Conservation (phyloP, 2,329 filamentous ascomycete species). For the Lasiodiplodia sp. region DNA sequence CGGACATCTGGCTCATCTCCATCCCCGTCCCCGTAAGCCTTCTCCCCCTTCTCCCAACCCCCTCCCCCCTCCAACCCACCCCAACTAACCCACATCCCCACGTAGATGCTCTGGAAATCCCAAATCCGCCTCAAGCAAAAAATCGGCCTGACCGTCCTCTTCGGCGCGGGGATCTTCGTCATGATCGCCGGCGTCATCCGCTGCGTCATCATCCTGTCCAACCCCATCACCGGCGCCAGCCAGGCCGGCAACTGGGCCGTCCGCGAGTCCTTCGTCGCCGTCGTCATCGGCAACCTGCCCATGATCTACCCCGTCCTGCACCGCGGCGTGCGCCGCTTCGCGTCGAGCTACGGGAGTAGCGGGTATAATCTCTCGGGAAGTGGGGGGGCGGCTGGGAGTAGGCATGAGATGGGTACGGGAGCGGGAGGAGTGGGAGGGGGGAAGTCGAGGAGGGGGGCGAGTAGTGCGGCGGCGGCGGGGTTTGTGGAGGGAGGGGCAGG, state of each 20-base stretch:
- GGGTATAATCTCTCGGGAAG: neutral
- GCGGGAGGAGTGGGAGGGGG: neutral
- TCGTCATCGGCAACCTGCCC: slow-evolving; percentile 52
- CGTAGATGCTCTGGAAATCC: slow-evolving; percentile 60
- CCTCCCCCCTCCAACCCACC: neutral
- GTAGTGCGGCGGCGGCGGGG: slow-evolving; percentile 23
- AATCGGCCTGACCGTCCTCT: slow-evolving; percentile 60
- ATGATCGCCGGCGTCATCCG: slow-evolving; percentile 63
- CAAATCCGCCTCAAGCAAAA: slow-evolving; percentile 59
- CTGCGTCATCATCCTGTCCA: slow-evolving; percentile 57
- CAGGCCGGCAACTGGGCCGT: slow-evolving; percentile 54
- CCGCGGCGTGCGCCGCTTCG: slow-evolving; percentile 35
- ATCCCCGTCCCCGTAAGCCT: slow-evolving; percentile 58
- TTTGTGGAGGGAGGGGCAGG: neutral
- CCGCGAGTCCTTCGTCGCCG: slow-evolving; percentile 55
- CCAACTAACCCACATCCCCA: slow-evolving; percentile 33
- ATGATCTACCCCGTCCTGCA: slow-evolving; percentile 48
- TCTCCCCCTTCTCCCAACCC: slow-evolving; percentile 42
- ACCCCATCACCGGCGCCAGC: slow-evolving; percentile 48
- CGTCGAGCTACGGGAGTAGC: slow-evolving; percentile 30
- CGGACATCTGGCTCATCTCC: slow-evolving; percentile 66
- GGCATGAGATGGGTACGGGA: neutral
- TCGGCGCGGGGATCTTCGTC: slow-evolving; percentile 64
- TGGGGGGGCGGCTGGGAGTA: neutral
- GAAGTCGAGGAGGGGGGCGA: neutral